Base-by-base conservation (phyloP, 1,139 yeast species). In the Taphrina confusa region DNA sequence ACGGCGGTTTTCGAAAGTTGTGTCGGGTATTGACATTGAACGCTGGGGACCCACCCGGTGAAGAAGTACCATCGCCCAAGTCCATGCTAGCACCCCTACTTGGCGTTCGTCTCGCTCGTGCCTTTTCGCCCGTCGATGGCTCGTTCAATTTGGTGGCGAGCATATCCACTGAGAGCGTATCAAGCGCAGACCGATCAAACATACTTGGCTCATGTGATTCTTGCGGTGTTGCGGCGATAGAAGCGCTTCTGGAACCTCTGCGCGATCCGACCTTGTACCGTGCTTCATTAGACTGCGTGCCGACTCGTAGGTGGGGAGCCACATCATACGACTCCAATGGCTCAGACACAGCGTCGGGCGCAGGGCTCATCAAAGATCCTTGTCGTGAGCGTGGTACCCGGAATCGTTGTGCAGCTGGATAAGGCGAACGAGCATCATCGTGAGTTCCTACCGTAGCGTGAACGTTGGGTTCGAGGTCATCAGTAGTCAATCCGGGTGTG, bases 231-330 rank as follows among this genome's bases (percentile, higher is more conserved):
- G 58, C 58, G 11, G 33, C 36, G 11, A 34, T 30, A 8, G 51
- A 42, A 4, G 51, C 58, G 25, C 51, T 54, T 8, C 58, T 31
- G 14, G 58, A 54, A 14, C 49, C 40, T 3, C 47, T 20, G 4
- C 58, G 45, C 14, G 58, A 54, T 16, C 51, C 51, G 16, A 54
- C 58, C 12, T 54, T 54, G 44, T 54, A 54, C 16, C 58, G 31
- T 3, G 50, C 58, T 16, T 54, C 58, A 27, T 44, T 54, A 5
- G 58, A 44, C 27, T 54, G 58, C 23, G 58, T 54, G 14, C 58
- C 58, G n/a, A 54, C 44, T 2, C 58, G 58, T 45, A 54, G 14
- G 30, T 54, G 58, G 2, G 58, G 58, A 11, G 58, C 58, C 16
- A 44, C 58, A 44, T 54, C 58, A 30, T 54, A 54, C 22, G 49